Conservation (phyloP, 2,329 filamentous ascomycete species). For the Eutypa lata region DNA sequence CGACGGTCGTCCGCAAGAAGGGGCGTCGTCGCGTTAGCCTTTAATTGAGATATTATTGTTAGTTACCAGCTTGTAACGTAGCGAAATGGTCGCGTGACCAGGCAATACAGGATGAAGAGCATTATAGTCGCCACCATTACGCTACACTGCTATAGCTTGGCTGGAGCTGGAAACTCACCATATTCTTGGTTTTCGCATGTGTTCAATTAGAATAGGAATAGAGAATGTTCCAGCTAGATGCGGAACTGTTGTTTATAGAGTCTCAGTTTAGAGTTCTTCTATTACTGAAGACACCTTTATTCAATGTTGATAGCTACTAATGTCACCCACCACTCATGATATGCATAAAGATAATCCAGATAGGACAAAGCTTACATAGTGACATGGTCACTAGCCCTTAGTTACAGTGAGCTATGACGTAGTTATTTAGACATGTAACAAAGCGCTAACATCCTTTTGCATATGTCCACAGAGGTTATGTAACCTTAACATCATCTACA, state of each 20-base stretch:
- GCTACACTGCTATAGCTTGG: too few relatives aligned
- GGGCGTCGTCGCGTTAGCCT: slow-evolving; percentile 27
- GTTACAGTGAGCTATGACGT: neutral
- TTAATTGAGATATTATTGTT: neutral
- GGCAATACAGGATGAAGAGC: neutral
- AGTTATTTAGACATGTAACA: neutral
- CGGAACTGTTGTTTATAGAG: neutral
- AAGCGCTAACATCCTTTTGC: too few relatives aligned
- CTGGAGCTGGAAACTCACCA: neutral
- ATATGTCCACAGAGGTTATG: too few relatives aligned
- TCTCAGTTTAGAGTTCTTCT: neutral
- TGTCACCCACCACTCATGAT: too few relatives aligned
- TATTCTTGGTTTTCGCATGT: neutral
- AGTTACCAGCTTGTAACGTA: neutral
- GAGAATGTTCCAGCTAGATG: neutral
- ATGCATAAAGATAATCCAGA: too few relatives aligned
- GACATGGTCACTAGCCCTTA: neutral
- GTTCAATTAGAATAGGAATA: neutral
- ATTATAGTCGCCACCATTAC: neutral
- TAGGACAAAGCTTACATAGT: neutral
- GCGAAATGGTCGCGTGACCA: neutral
- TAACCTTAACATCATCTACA: too few relatives aligned
- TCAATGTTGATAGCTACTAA: too few relatives aligned
- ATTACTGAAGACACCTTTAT: too few relatives aligned
- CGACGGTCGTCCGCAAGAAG: slow-evolving; percentile 26